A percentile compares a stretch with the other conserved stretches of the same genome.
Conservation (phyloP, 163 green algal species). For the Scenedesmus sp. region DNA sequence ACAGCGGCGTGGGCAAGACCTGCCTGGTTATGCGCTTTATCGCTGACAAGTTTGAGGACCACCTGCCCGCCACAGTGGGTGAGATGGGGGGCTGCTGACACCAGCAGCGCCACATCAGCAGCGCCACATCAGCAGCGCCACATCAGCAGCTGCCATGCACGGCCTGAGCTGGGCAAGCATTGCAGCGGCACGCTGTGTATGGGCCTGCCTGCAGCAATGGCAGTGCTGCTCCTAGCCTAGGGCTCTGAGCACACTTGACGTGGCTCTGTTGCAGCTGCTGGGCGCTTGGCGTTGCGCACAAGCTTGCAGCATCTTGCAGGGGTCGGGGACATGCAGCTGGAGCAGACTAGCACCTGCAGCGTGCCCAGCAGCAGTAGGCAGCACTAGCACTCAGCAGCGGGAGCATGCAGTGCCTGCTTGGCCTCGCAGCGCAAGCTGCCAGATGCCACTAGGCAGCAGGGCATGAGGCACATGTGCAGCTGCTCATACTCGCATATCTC, state of each 20-base stretch:
- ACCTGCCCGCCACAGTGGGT: conserved; percentile 85
- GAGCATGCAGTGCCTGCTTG: background rate
- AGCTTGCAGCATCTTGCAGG: too few relatives aligned
- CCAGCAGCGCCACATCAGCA: background rate
- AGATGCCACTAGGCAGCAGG: background rate
- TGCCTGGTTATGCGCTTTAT: conserved; percentile 92
- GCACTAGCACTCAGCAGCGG: background rate
- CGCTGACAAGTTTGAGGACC: conserved; percentile 81
- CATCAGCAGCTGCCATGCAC: background rate
- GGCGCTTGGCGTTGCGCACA: background rate
- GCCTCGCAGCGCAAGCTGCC: background rate
- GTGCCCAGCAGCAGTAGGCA: background rate
- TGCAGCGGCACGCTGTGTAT: background rate
- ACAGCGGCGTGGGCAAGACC: conserved; percentile 90
- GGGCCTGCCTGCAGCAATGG: background rate
- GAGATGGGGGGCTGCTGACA: background rate
- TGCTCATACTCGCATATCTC: background rate
- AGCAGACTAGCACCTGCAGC: background rate
- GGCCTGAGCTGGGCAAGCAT: background rate
- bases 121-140: background rate
- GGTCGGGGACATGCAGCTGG: background rate
- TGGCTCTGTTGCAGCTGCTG: background rate
- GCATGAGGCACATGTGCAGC: background rate
- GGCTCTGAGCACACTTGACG: background rate
- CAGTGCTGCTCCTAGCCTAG: background rate